These are phyloP conservation scores for Oryza rufipogon DNA, from an alignment of 176 grass and related monocot species.

Conservation along the genomic window DNA sequence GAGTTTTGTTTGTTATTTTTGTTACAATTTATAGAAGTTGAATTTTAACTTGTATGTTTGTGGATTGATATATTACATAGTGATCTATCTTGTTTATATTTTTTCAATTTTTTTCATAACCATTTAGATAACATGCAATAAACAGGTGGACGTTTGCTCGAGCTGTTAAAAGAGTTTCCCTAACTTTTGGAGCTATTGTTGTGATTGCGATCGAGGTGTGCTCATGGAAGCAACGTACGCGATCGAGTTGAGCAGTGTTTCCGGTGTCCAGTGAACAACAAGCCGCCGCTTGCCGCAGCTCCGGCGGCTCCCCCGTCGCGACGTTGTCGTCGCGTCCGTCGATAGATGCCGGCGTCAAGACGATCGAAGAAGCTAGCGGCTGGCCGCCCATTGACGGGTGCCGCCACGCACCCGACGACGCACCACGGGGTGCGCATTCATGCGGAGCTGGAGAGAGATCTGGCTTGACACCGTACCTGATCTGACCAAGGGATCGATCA, in stretches of 20 bases:
- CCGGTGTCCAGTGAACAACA: slow-evolving; percentile 3
- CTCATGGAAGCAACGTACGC: slow-evolving; percentile 28
- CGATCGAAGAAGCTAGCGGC: slow-evolving; percentile 37
- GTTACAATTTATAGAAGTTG: too few species aligned
- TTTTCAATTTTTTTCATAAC: too few species aligned
- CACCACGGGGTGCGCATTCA: slow-evolving; percentile 77
- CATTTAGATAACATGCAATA: too few species aligned
- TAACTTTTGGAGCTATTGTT: background rate
- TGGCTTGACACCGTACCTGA: slow-evolving; percentile 62
- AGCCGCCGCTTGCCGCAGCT: background rate
- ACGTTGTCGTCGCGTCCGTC: slow-evolving; percentile 11
- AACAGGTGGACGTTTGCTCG: too few species aligned
- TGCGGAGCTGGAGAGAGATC: slow-evolving; percentile 79
- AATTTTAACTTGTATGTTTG: too few species aligned
- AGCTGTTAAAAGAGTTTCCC: too few species aligned
- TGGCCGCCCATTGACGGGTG: slow-evolving; percentile 39
- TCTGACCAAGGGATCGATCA: slow-evolving; percentile 36
- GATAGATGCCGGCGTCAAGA: background rate
- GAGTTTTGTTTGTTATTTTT: too few species aligned
- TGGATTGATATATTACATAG: too few species aligned
- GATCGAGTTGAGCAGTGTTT: slow-evolving; percentile 9
- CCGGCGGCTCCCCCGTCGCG: background rate
- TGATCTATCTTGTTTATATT: too few species aligned
- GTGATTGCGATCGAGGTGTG: background rate
- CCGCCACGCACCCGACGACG: slow-evolving; percentile 51